Evolutionary conservation across 2,329 filamentous ascomycete species (phyloP).

Genomic region (Magnaporthiopsis poae): DNA sequence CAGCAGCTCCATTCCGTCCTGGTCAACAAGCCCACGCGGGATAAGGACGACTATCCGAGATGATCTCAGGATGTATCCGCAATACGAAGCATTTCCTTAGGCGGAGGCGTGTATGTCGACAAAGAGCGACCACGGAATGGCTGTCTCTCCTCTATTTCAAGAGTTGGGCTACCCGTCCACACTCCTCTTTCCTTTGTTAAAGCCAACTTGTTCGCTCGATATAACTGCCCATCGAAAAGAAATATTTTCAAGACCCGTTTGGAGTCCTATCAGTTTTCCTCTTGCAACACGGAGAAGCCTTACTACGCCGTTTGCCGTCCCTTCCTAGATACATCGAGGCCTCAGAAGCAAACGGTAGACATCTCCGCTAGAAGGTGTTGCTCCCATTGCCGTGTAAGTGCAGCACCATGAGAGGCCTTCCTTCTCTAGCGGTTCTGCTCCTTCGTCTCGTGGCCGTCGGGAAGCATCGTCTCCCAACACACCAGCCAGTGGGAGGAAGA

Average conservation of each 20-base stretch:
- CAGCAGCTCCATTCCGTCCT: neutral
- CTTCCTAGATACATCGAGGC: neutral
- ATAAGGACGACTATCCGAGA: neutral
- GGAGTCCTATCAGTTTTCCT: neutral
- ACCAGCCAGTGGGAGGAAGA: neutral
- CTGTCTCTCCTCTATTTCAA: neutral
- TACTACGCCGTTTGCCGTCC: neutral
- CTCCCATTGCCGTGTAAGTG: neutral
- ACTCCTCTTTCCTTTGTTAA: neutral
- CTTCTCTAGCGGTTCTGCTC: neutral
- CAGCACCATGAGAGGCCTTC: neutral
- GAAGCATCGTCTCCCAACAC: neutral
- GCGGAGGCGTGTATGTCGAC: neutral
- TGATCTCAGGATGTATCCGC: neutral
- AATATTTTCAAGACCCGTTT: too few species aligned
- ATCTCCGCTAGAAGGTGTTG: neutral
- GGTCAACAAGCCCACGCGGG: neutral
- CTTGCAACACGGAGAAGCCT: neutral
- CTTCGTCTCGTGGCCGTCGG: neutral
- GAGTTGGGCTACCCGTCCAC: neutral
- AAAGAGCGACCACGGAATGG: neutral
- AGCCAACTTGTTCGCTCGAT: neutral
- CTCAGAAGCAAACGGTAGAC: neutral
- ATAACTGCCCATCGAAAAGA: neutral
- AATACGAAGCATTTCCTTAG: neutral